These are phyloP conservation scores for Schizosaccharomyces japonicus DNA, from an alignment of 805 yeast genomes.

Conservation along the genomic window DNA sequence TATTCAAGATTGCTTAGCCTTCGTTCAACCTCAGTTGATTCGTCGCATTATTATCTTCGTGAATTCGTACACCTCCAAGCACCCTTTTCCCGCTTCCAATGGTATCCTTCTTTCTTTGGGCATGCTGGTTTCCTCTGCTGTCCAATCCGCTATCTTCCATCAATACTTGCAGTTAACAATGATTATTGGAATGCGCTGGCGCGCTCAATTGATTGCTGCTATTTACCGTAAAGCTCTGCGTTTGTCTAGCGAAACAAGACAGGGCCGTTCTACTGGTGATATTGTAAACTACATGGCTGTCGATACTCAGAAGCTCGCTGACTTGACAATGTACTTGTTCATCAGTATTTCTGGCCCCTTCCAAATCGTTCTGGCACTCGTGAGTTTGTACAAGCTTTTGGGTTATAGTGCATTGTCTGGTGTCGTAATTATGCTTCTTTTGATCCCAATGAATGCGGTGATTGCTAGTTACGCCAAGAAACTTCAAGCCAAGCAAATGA, in stretches of 20 bases:
- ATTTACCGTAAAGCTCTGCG: conserved; percentile 46
- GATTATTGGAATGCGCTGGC: conserved; percentile 39
- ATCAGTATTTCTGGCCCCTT: conserved; percentile 85
- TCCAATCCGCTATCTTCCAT: conserved; percentile 40
- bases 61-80: conserved; percentile 20
- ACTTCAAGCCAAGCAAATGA: conserved; percentile 70
- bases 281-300: conserved; percentile 55
- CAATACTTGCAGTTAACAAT: conserved; percentile 32
- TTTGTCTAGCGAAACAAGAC: conserved; percentile 42
- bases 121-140: conserved; percentile 38
- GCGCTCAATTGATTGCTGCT: conserved; percentile 41
- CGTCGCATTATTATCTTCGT: conserved; percentile 39
- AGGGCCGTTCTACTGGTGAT: conserved; percentile 45
- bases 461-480: conserved; percentile 44
- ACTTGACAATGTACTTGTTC: conserved; percentile 49
- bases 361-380: conserved; percentile 57
- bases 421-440: conserved; percentile 49
- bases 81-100: conserved; percentile 21
- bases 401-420: conserved; percentile 89
- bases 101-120: conserved; percentile 41
- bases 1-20: conserved; percentile 55
- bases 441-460: conserved; percentile 60
- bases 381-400: conserved; percentile 45
- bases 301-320: conserved; percentile 44
- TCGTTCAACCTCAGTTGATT: conserved; percentile 68